Evolutionary conservation across 805 yeast genomes (phyloP).

Genomic region (Candida anglica): DNA sequence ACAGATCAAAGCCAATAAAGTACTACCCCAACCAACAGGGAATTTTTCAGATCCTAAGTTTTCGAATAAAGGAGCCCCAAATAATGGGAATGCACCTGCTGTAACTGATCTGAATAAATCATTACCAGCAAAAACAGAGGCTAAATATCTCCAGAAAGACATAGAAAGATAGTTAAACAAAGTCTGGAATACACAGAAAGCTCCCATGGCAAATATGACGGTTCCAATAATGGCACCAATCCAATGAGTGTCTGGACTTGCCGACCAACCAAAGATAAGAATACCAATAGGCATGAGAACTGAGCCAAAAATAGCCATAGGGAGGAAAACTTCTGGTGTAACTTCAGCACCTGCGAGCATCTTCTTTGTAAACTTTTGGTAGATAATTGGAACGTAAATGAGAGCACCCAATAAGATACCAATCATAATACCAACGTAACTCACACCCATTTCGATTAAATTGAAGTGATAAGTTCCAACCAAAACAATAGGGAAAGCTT

Average conservation of each 20-base stretch:
- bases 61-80: slow-evolving; percentile 55
- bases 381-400: slow-evolving; percentile 17
- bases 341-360: slow-evolving; percentile 16
- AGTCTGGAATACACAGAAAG: slow-evolving; percentile 46
- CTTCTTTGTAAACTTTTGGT: slow-evolving; percentile 12
- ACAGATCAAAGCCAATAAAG: slow-evolving; percentile 43
- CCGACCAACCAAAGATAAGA: slow-evolving; percentile 49
- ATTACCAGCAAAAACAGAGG: slow-evolving; percentile 57
- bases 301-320: slow-evolving; percentile 31
- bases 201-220: slow-evolving; percentile 33
- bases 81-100: slow-evolving; percentile 60
- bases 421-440: slow-evolving; percentile 43
- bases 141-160: slow-evolving; percentile 46
- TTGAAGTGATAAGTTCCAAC: slow-evolving; percentile 42
- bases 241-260: slow-evolving; percentile 41
- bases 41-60: slow-evolving; percentile 44
- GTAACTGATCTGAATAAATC: slow-evolving; percentile 43
- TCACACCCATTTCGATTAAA: slow-evolving; percentile 41
- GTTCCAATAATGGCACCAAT: slow-evolving; percentile 43
- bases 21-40: slow-evolving; percentile 57
- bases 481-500: slow-evolving; percentile 51
- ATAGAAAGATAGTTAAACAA: slow-evolving; percentile 45
- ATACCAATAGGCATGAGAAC: slow-evolving; percentile 36
- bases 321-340: slow-evolving; percentile 33
- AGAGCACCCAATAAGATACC: slow-evolving; percentile 39